Evolutionary conservation across 2,329 filamentous ascomycete genomes (phyloP).

Genomic region (Calycina marina): DNA sequence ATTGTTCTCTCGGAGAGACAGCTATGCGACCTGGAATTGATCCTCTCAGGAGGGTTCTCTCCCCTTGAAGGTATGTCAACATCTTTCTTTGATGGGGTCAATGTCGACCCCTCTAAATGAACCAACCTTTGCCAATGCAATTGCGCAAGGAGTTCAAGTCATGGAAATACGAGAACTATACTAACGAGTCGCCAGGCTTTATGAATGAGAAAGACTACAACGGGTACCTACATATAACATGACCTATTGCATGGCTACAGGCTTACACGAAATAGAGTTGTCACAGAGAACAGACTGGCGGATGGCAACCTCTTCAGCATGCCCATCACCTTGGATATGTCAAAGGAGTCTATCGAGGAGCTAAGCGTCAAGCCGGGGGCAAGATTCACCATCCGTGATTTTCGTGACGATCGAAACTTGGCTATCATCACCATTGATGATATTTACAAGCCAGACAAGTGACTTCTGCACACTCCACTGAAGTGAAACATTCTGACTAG

Average conservation of each 20-base stretch:
- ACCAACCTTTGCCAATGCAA: conserved; percentile 1
- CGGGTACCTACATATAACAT: conserved; percentile 54
- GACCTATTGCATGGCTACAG: conserved; percentile 2
- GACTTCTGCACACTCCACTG: conserved; percentile 24
- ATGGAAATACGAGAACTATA: too few species aligned
- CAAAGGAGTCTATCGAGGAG: conserved; percentile 58
- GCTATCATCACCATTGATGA: conserved; percentile 94
- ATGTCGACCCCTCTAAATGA: conserved; percentile 10
- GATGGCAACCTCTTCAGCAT: conserved; percentile 91
- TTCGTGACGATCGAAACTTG: conserved; percentile 89
- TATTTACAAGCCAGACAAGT: conserved; percentile 93
- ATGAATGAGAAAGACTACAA: conserved; percentile 97
- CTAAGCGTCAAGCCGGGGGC: conserved; percentile 64
- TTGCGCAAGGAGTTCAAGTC: too few species aligned
- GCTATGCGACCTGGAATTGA: conserved; percentile 92
- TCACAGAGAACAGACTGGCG: conserved; percentile 72
- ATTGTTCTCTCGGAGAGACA: conserved; percentile 82
- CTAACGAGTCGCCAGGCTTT: conserved; percentile 52
- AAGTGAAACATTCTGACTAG: conserved; percentile 8
- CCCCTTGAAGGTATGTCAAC: conserved; percentile 69
- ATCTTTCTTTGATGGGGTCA: conserved; percentile 12
- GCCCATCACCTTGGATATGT: conserved; percentile 86
- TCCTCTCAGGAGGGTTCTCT: conserved; percentile 95
- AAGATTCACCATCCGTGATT: conserved; percentile 80
- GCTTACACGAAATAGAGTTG: conserved; percentile 48